Base-by-base conservation (phyloP, 768 basidiomycete genomes). In the Lactarius hengduanensis region DNA sequence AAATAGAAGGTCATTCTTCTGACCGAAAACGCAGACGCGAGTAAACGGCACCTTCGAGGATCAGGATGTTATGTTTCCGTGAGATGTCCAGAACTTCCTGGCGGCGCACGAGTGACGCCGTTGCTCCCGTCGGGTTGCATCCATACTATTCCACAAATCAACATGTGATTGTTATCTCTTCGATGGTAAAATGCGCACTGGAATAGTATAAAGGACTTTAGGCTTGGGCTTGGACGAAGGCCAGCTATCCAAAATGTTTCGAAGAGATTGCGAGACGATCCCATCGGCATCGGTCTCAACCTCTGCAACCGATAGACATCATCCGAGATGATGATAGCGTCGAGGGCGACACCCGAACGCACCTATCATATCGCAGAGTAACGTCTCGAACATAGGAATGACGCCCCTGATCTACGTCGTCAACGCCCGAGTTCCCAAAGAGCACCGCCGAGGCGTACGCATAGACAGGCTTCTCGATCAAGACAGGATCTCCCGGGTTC, bases 71-170 rank as follows among this genome's bases (percentile, higher is more conserved):
- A 74, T 93, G 82, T 71, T 90, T 82, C 64, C 83, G 81, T 16
- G 90, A 87, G 18, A 96, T 80, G 67, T 81, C 78, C 30, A 96
- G 82, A 8, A 93, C 85, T 74, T 88, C 86, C 75, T 85, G 80
- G 43, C 89, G 84, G 59, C 94, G 83, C 63, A 87, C 84, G 47
- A 84, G 76, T 2, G 90, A 82, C 6, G 89, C 84, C 4, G 93
- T 94, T 74, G 84, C 85, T 1, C 94, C 94, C 9, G 89, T 91
- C 3, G 93, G 94, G 75, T 96, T 96, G 70, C 88, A 89, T 40
- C 94, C 94, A 71, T 89, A 90, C 88, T 91, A 66, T 18, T 55
- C 13, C 57, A 32, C 40, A 1, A 15, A 22, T 61, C 26, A 61
- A 28, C n/a, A 32, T 32, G 5, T 4, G 2, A n/a, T 47, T 16